These are phyloP conservation scores for Ophiocordyceps robertsii DNA, from an alignment of 2,329 filamentous ascomycete species.

Conservation along the genomic window DNA sequence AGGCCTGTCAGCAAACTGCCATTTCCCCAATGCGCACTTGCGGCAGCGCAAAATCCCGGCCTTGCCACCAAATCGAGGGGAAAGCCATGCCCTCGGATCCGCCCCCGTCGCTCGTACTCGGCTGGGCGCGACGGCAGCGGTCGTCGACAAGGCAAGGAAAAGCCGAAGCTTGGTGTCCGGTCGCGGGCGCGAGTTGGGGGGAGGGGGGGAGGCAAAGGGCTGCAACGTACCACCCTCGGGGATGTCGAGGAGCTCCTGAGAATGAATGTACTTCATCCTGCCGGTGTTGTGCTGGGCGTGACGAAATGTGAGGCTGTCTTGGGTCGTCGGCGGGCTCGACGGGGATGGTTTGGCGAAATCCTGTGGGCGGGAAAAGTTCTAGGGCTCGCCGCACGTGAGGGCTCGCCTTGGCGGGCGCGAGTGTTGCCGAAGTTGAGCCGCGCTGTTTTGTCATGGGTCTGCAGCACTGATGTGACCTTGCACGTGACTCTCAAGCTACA, in stretches of 20 bases:
- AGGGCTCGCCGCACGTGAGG: constrained; percentile 29
- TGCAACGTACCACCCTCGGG: constrained; percentile 82
- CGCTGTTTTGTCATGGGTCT: neutral
- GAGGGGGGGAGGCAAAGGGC: too few species aligned
- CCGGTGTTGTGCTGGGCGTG: constrained; percentile 36
- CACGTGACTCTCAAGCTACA: neutral
- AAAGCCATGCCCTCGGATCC: constrained; percentile 1
- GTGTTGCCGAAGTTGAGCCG: constrained; percentile 13
- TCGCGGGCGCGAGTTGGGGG: too few species aligned
- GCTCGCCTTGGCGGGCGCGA: constrained; percentile 4
- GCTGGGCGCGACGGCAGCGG: too few species aligned
- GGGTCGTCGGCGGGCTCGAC: constrained; percentile 22
- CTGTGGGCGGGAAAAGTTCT: constrained; percentile 32
- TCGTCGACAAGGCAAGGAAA: too few species aligned
- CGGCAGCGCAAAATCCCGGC: neutral
- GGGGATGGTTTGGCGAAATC: constrained; percentile 23
- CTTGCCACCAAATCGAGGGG: constrained; percentile 1
- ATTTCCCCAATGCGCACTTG: neutral
- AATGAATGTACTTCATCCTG: constrained; percentile 99
- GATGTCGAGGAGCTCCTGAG: constrained; percentile 86
- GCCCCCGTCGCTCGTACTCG: too few species aligned
- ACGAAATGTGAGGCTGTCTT: constrained; percentile 27
- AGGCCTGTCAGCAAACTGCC: constrained; percentile 15
- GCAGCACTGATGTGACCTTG: too few species aligned
- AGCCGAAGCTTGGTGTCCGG: too few species aligned